These are phyloP conservation scores for Erythrophleum ivorense DNA, from an alignment of 331 rosid species.

Conservation along the genomic window DNA sequence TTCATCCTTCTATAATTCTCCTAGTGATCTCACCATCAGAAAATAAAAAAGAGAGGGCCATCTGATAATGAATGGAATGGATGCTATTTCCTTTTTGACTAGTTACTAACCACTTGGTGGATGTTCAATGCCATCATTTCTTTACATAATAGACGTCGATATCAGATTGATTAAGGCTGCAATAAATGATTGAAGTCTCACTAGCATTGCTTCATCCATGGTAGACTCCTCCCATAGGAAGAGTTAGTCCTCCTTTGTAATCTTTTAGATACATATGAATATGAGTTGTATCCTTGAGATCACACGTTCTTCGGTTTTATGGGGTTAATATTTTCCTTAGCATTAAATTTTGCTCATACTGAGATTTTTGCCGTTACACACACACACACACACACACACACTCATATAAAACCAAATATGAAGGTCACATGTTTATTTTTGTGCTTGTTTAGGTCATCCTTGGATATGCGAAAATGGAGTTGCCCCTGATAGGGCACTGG, in stretches of 20 bases:
- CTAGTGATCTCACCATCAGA: constrained; percentile 20
- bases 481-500: constrained; percentile 85
- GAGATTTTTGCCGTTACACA: constrained; percentile 9
- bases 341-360: constrained; percentile 27
- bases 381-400: no score
- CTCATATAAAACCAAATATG: not conserved
- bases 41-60: not conserved
- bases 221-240: constrained; percentile 26
- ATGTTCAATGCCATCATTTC: constrained; percentile 24
- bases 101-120: constrained; percentile 28
- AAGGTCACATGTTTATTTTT: constrained; percentile 37
- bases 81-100: constrained; percentile 34
- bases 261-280: constrained; percentile 1
- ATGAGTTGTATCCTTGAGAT: constrained; percentile 25
- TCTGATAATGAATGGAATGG: constrained; percentile 28
- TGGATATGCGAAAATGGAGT: constrained; percentile 85
- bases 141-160: not conserved
- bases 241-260: constrained; percentile 15
- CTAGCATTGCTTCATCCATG: constrained; percentile 9
- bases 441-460: constrained; percentile 67
- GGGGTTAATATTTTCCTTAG: constrained; percentile 20
- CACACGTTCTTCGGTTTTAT: constrained; percentile 8
- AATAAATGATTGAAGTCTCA: constrained; percentile 31
- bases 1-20: constrained; percentile 37
- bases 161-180: constrained; percentile 35